Base-by-base conservation (phyloP, 495 filamentous ascomycete genomes). In the Hypoxylon perforatum region DNA sequence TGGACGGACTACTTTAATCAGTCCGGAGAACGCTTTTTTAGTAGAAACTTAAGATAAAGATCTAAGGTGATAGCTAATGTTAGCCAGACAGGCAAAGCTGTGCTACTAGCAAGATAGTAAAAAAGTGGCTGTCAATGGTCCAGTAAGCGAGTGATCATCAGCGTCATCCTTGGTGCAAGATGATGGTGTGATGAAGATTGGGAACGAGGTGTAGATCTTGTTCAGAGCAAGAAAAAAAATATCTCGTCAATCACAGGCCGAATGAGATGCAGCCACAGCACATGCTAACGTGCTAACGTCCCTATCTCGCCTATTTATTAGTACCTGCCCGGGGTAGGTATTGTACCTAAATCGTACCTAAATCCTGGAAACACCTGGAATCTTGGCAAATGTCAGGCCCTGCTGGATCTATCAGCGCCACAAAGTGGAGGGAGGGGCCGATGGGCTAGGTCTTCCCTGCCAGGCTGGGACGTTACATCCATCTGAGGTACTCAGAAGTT, bases 211-310 rank as follows among this genome's bases (percentile, higher is more conserved):
- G 59, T 55, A 68, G 59, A 68, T 68, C 65, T 23, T 10, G 19
- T 45, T 53, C 44, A 15, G 17, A 25, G 3, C 25, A 33, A 50
- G 18, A 46, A 61, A 21, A 59, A 59, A 41, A 55, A 55, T 63
- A 33, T 18, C 33, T 57, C 47, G 22, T 61, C 50, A 64, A 69
- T 69, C 61, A 69, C 66, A 69, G 48, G 60, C 65, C 49, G 48
- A 57, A 63, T 42, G 15, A 14, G 11, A 51, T 57, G 58, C 54
- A 67, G 65, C 65, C 65, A 67, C 65, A 65, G 53, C 53, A 28
- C 55, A 30, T 65, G 49, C 48, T 42, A 42, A 17, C 12, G 39
- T 42, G 49, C 48, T 42, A 42, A 17, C 12, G 39, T 42, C 15
- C 39, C 39, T 42, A 42, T 17, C 35, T 28, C 25, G 25, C 25